Conservation (phyloP, 2,329 filamentous ascomycete species). For the Immersiporthe knoxdaviesiana region DNA sequence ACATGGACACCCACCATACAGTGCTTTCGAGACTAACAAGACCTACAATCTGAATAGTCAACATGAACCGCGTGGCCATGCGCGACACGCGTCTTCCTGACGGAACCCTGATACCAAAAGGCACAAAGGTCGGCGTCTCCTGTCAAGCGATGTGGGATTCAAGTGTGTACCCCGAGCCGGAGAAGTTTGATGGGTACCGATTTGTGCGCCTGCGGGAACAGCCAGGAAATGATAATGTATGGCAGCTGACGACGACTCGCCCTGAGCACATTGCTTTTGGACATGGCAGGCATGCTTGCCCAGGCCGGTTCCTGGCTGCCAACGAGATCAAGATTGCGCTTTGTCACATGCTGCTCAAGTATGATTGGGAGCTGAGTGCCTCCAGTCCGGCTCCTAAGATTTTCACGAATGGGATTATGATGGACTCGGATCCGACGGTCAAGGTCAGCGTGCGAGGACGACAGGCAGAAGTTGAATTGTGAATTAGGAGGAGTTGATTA, state of each 20-base stretch:
- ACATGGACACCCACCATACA: neutral
- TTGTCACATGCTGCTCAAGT: neutral
- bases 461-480: neutral
- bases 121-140: neutral
- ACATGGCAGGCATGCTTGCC: slow-evolving; percentile 45
- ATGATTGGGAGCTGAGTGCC: neutral
- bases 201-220: slow-evolving; percentile 4
- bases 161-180: neutral
- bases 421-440: neutral
- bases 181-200: slow-evolving; percentile 11
- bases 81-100: neutral
- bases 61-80: neutral
- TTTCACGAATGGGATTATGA: neutral
- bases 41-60: neutral
- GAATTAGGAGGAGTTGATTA: neutral
- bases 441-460: neutral
- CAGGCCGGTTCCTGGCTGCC: slow-evolving; percentile 43
- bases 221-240: slow-evolving; percentile 25
- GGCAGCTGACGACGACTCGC: slow-evolving; percentile 46
- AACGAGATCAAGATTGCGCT: slow-evolving; percentile 41
- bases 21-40: neutral
- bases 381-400: neutral
- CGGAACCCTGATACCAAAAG: neutral
- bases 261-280: slow-evolving; percentile 42
- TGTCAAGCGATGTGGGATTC: neutral